Conservation (phyloP, 352 stramenopile species). For the Phytophthora vignae region DNA sequence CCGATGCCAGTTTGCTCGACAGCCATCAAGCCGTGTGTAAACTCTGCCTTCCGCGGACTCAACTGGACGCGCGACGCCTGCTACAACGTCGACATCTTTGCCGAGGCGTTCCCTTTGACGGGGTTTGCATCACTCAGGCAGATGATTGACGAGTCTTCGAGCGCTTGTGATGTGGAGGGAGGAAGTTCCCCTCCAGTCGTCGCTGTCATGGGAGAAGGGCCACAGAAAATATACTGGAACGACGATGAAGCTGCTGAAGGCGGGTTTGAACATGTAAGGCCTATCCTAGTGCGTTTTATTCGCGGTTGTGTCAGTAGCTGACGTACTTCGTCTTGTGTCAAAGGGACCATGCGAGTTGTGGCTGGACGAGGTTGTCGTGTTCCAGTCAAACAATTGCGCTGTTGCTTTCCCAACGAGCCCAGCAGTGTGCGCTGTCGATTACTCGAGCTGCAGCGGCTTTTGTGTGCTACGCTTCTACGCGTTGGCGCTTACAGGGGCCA, state of each 20-base stretch:
- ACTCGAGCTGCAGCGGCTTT: conserved; percentile 41
- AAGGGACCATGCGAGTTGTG: conserved; percentile 59
- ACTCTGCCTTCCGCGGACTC: conserved; percentile 17
- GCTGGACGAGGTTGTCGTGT: conserved; percentile 43
- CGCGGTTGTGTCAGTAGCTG: neutral
- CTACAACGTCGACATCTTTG: conserved; percentile 42
- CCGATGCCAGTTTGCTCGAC: conserved; percentile 15
- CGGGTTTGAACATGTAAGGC: conserved; percentile 35
- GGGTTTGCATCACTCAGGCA: conserved; percentile 30
- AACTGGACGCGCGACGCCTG: conserved; percentile 38
- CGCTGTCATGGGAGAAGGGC: conserved; percentile 20
- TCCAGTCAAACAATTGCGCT: conserved; percentile 48
- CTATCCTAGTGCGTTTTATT: neutral
- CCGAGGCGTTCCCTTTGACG: conserved; percentile 27
- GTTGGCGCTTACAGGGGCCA: conserved; percentile 38
- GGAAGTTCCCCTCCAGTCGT: neutral
- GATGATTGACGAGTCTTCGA: conserved; percentile 40
- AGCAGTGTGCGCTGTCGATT: conserved; percentile 51
- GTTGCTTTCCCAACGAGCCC: conserved; percentile 39
- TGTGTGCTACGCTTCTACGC: conserved; percentile 63
- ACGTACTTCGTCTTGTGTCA: neutral
- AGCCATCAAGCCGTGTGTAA: conserved; percentile 15
- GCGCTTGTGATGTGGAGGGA: conserved; percentile 8
- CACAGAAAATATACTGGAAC: conserved; percentile 30
- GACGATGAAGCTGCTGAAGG: conserved; percentile 30